Evolutionary conservation across 495 filamentous ascomycete species (phyloP).

Genomic region (Parathielavia appendiculata): DNA sequence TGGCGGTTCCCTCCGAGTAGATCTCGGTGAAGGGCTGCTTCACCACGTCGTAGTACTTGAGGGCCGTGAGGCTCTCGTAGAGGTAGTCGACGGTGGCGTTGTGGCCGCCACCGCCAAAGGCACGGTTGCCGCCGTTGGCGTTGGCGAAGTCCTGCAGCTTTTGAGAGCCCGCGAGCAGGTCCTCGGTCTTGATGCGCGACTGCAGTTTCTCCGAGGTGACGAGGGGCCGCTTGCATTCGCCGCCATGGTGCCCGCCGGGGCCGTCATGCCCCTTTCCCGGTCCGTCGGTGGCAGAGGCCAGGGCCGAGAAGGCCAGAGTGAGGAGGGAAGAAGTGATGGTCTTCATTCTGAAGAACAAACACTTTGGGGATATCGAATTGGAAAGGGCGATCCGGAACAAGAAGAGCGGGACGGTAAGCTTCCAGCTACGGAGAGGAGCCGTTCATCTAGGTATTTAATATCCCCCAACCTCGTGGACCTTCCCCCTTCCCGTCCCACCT

Average conservation of each 20-base stretch:
- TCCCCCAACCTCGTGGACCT: no score
- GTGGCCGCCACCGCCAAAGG: slow-evolving; percentile 58
- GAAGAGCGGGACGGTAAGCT: neutral
- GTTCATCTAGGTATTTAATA: neutral
- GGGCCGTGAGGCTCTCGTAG: slow-evolving; percentile 43
- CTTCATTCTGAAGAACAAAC: slow-evolving; percentile 19
- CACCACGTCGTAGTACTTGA: slow-evolving; percentile 56
- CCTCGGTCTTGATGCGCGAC: slow-evolving; percentile 36
- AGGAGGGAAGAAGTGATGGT: slow-evolving; percentile 10
- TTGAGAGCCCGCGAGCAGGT: slow-evolving; percentile 41
- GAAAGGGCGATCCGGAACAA: neutral
- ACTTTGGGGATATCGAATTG: neutral
- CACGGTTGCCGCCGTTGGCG: slow-evolving; percentile 42
- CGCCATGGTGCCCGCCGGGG: neutral
- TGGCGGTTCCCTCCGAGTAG: slow-evolving; percentile 32
- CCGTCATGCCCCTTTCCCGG: neutral
- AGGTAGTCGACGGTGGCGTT: slow-evolving; percentile 60
- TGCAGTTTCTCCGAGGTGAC: slow-evolving; percentile 27
- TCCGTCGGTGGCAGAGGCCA: slow-evolving; percentile 10
- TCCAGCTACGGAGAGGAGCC: neutral
- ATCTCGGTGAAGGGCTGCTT: slow-evolving; percentile 51
- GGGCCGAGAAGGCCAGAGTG: slow-evolving; percentile 9
- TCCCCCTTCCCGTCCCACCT: neutral
- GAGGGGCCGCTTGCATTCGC: slow-evolving; percentile 8
- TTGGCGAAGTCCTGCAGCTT: slow-evolving; percentile 42